Conservation (phyloP, 768 basidiomycete species). For the Tulasnella sp. region DNA sequence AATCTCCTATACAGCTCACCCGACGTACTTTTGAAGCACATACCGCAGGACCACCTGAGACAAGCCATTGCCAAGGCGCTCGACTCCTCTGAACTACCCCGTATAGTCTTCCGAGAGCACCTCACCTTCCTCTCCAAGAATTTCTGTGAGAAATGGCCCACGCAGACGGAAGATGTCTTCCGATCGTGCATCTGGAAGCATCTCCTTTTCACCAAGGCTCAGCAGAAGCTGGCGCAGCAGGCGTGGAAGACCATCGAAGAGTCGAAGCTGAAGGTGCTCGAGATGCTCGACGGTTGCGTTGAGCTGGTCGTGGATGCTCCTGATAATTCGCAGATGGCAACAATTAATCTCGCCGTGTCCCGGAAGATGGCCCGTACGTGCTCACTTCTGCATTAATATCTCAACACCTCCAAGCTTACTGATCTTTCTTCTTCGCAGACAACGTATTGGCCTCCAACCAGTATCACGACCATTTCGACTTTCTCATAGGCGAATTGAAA, state of each 20-base stretch:
- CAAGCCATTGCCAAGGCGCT: neutral
- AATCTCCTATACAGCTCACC: neutral
- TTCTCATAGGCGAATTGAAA: constrained; percentile 42
- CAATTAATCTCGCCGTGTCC: constrained; percentile 44
- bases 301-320: constrained; percentile 5
- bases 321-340: constrained; percentile 35
- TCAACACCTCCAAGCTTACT: no score
- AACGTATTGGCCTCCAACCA: constrained; percentile 49
- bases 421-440: constrained; percentile 36
- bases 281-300: constrained; percentile 27
- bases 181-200: constrained; percentile 52
- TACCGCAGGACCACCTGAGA: neutral
- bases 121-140: constrained; percentile 43
- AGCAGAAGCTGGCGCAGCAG: constrained; percentile 50
- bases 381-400: no score
- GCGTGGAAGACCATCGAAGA: constrained; percentile 55
- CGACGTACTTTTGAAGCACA: neutral
- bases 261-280: constrained; percentile 8
- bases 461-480: constrained; percentile 33
- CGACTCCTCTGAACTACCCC: constrained; percentile 27
- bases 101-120: constrained; percentile 44
- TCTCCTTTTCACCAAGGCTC: constrained; percentile 60
- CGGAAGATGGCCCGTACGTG: constrained; percentile 53
- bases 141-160: constrained; percentile 30
- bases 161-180: constrained; percentile 21